Evolutionary conservation across 129 eudicot species (phyloP), one percentile per base, ranked within the genome.

Genomic region (Escallonia herrerae): DNA sequence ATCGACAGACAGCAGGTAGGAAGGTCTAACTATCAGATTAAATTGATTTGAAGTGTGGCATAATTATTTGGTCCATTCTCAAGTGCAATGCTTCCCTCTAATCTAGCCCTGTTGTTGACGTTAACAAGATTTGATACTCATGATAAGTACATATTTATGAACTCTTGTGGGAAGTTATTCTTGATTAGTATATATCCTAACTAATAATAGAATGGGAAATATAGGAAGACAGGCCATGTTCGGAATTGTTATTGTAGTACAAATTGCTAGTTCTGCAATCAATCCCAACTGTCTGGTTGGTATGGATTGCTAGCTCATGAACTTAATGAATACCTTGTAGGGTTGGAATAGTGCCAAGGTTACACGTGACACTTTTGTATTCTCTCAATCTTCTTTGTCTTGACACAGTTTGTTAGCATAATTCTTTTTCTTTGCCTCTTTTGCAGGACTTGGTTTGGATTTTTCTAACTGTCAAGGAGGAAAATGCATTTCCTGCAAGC

Each of bases 371-470:
- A 47, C 22, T 14, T 50, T 13, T 11, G 50, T 42, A 71, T 43
- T 71, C 61, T 42, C 2, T 22, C 33, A 22, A 8, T 52, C 8
- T 53, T 42, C 3, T 52, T 61, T 13, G 58, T 69, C 33, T 59
- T 71, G 15, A 52, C 15, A 43, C 15, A 14, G 12, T 40, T n/a
- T 63, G 58, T 69, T 62, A 22, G 33, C 33, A 22, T 22, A 22
- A 13, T 65, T 49, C 22, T 71, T n/a, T 48, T 50, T 59, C 5
- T 62, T 3, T 15, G 1, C 15, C 14, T 47, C 64, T 65, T 2
- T 49, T 78, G 76, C 82, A 87, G 95, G 86, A 76, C 56, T 66
- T 76, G 76, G 65, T 73, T 78, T 79, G 86, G 82, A 75, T 54
- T 72, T 71, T 70, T 65, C 77, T 77, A 81, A 78, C 80, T 33